These are phyloP conservation scores for Anthracocystis walkeri DNA, from an alignment of 1,284 basidiomycete genomes.

Conservation along the genomic window DNA sequence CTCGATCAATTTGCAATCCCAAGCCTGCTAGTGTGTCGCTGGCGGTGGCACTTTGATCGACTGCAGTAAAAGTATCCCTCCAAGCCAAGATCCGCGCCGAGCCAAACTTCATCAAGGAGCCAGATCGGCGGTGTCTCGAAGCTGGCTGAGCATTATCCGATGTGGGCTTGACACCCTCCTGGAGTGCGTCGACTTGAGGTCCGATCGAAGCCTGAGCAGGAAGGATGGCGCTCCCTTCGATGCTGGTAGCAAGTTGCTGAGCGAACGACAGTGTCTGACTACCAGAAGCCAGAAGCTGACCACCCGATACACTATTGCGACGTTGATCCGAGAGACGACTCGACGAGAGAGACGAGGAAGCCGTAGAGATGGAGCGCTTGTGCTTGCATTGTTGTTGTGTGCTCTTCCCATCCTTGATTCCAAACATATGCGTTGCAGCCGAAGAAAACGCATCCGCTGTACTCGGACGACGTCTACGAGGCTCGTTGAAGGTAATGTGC, in stretches of 20 bases:
- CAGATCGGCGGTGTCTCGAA: constrained; percentile 29
- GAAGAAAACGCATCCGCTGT: constrained; percentile 5
- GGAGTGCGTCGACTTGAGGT: background rate
- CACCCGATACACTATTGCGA: constrained; percentile 17
- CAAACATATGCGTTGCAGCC: background rate
- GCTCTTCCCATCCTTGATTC: background rate
- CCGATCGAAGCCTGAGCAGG: background rate
- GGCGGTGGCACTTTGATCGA: background rate
- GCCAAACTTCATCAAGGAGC: constrained; percentile 25
- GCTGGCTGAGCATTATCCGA: background rate
- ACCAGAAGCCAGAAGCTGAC: constrained; percentile 11
- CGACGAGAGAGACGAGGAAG: constrained; percentile 25
- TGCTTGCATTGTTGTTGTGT: constrained; percentile 1
- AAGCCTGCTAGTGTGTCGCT: constrained; percentile 8
- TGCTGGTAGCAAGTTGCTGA: background rate
- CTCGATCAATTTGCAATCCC: constrained; percentile 16
- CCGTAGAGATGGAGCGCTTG: constrained; percentile 24
- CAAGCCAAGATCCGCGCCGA: constrained; percentile 28
- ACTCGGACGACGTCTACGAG: background rate
- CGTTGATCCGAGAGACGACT: constrained; percentile 1
- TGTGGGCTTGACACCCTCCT: background rate
- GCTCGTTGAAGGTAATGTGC: background rate
- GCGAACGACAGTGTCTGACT: background rate
- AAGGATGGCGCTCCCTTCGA: background rate
- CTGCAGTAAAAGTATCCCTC: constrained; percentile 14